A percentile compares a stretch with the other conserved stretches of the same genome.
phyloP scores from a whole-genome alignment of 2,329 filamentous ascomycete species.

The Exophiala bonariae region DNA sequence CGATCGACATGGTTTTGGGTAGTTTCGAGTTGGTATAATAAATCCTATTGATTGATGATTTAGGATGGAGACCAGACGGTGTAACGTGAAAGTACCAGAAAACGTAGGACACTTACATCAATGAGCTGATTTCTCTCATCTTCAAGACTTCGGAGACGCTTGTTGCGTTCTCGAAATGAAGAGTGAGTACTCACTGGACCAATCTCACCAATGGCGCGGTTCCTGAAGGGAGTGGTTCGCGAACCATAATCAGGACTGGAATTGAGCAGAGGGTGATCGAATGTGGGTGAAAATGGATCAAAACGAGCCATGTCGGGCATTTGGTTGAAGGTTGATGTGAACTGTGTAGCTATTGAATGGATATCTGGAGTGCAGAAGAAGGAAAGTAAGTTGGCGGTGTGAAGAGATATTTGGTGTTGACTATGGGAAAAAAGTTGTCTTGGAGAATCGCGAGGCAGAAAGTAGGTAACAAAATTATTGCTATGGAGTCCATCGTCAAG shows the following conservation, averaged over 20 bases:
- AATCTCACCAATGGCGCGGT: conserved; percentile 22
- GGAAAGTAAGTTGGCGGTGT: conserved; percentile 15
- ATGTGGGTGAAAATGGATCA: conserved; percentile 28
- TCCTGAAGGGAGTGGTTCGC: conserved; percentile 22
- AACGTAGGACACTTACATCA: conserved; percentile 36
- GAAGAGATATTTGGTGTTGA: conserved; percentile 5
- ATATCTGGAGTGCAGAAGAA: conserved; percentile 1
- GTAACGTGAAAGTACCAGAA: no score
- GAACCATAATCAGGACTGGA: conserved; percentile 28
- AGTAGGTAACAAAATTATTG: conserved; percentile 4
- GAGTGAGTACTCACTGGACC: conserved; percentile 6
- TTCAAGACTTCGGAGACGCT: conserved; percentile 44
- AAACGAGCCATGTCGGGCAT: conserved; percentile 31
- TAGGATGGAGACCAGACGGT: background rate
- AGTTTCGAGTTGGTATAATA: conserved; percentile 46
- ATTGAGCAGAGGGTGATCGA: conserved; percentile 28
- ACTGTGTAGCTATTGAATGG: no score
- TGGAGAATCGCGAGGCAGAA: no score
- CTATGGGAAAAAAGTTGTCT: conserved; percentile 2
- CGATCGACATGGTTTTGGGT: conserved; percentile 37
- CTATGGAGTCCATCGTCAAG: background rate
- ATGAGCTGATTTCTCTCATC: conserved; percentile 50
- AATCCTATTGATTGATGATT: conserved; percentile 37
- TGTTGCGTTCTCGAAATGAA: conserved; percentile 40
- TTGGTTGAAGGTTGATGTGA: no score